Evolutionary conservation across 2,329 filamentous ascomycete species (phyloP).

Genomic region (Aspergillus ibericus): DNA sequence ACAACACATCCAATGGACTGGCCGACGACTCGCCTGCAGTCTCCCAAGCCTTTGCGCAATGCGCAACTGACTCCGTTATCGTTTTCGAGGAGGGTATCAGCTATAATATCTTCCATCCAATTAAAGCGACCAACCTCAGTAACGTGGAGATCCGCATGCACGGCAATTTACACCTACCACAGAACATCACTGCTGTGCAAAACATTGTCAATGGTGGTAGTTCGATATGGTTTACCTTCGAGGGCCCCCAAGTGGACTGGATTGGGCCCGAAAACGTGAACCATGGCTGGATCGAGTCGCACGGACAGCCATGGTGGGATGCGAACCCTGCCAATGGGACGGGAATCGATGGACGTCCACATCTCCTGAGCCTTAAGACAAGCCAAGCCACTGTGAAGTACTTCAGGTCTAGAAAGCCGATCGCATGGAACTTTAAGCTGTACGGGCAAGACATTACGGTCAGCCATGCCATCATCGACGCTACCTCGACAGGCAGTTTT

Average conservation of each 20-base stretch:
- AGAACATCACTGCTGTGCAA: conserved; percentile 42
- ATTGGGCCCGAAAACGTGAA: conserved; percentile 37
- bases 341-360: conserved; percentile 42
- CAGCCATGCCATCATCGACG: conserved; percentile 43
- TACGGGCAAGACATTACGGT: conserved; percentile 44
- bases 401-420: conserved; percentile 47
- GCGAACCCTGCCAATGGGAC: conserved; percentile 42
- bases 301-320: conserved; percentile 51
- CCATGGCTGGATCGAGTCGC: conserved; percentile 49
- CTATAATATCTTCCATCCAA: conserved; percentile 46
- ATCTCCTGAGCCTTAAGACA: conserved; percentile 43
- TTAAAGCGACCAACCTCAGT: conserved; percentile 41
- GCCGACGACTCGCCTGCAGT: conserved; percentile 45
- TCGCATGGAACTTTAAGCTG: conserved; percentile 46
- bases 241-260: conserved; percentile 23
- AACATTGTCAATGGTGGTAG: conserved; percentile 35
- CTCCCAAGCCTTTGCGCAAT: conserved; percentile 37
- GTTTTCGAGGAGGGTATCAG: conserved; percentile 42
- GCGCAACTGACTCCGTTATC: conserved; percentile 34
- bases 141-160: conserved; percentile 46
- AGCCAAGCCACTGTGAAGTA: conserved; percentile 39
- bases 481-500: conserved; percentile 38
- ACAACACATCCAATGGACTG: conserved; percentile 35
- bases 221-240: conserved; percentile 41
- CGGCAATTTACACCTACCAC: conserved; percentile 47